A percentile compares a stretch with the other conserved stretches of the same genome.
Evolutionary conservation across 768 basidiomycete species (phyloP).

Genomic region (Xerocomus brunneocitrinus): DNA sequence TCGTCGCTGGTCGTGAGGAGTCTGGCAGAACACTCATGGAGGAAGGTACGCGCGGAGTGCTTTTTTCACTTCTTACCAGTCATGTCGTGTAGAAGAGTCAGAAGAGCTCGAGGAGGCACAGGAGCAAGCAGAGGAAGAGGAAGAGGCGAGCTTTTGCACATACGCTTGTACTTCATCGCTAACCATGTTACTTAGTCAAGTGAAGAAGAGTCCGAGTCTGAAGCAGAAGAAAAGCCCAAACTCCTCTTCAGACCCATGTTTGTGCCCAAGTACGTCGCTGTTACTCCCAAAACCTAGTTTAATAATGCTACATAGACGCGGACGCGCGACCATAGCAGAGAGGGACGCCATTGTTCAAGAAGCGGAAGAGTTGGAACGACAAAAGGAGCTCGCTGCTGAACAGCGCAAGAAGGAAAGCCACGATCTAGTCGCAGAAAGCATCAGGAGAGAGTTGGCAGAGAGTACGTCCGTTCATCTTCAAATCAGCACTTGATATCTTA

Average conservation of each 20-base stretch:
- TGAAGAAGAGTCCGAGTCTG: conserved; percentile 78
- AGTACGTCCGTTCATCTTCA: conserved; percentile 49
- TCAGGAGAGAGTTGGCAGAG: conserved; percentile 84
- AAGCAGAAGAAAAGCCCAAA: conserved; percentile 72
- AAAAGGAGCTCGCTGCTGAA: conserved; percentile 71
- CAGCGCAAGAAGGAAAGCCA: conserved; percentile 86
- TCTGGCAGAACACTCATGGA: conserved; percentile 69
- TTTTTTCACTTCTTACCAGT: conserved; percentile 8
- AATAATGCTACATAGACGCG: conserved; percentile 47
- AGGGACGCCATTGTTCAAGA: conserved; percentile 64
- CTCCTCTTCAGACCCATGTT: conserved; percentile 88
- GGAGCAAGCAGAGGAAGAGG: conserved; percentile 33
- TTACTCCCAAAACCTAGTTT: neutral
- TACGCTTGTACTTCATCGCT: conserved; percentile 9
- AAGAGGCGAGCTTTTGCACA: conserved; percentile 34
- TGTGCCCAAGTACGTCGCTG: conserved; percentile 74
- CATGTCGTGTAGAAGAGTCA: conserved; percentile 12
- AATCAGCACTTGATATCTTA: conserved; percentile 2
- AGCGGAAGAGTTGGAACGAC: conserved; percentile 67
- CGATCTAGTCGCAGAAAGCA: conserved; percentile 91
- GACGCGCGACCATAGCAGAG: conserved; percentile 67
- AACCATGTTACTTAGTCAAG: conserved; percentile 54
- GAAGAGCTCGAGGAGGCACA: conserved; percentile 47
- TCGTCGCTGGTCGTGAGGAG: conserved; percentile 73
- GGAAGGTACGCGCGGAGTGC: conserved; percentile 35